Evolutionary conservation across 2,329 filamentous ascomycete genomes (phyloP).

Genomic region (Acrodontium crateriforme): DNA sequence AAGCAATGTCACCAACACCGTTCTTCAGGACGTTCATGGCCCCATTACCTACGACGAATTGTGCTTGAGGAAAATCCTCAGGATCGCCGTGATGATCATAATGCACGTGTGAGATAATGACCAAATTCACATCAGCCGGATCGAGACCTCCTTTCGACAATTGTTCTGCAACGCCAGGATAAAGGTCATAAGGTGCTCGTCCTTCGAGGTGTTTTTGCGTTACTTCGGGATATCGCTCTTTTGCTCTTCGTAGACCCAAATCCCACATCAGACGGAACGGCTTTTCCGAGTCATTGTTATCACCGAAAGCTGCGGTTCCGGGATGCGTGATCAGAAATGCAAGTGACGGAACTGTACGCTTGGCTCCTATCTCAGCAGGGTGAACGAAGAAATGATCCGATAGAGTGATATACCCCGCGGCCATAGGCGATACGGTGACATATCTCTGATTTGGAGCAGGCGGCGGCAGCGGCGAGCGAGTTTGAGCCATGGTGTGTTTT

Average conservation of each 20-base stretch:
- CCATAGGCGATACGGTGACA: conserved; percentile 19
- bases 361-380: conserved; percentile 27
- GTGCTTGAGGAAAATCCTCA: conserved; percentile 34
- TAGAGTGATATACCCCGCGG: conserved; percentile 20
- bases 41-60: conserved; percentile 39
- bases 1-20: conserved; percentile 15
- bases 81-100: conserved; percentile 47
- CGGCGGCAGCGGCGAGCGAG: no score
- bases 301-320: conserved; percentile 9
- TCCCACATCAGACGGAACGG: conserved; percentile 37
- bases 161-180: conserved; percentile 33
- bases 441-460: conserved; percentile 12
- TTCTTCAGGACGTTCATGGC: conserved; percentile 28
- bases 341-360: conserved; percentile 38
- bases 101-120: conserved; percentile 40
- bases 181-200: conserved; percentile 31
- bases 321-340: conserved; percentile 40
- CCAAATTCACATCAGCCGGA: conserved; percentile 24
- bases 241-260: conserved; percentile 36
- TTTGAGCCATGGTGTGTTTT: no score
- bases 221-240: conserved; percentile 29
- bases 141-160: conserved; percentile 22
- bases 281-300: conserved; percentile 9
- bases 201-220: conserved; percentile 33
- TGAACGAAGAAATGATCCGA: conserved; percentile 16